Evolutionary conservation across 257 asterid genomes (phyloP).

Genomic region (Solanum acaule): DNA sequence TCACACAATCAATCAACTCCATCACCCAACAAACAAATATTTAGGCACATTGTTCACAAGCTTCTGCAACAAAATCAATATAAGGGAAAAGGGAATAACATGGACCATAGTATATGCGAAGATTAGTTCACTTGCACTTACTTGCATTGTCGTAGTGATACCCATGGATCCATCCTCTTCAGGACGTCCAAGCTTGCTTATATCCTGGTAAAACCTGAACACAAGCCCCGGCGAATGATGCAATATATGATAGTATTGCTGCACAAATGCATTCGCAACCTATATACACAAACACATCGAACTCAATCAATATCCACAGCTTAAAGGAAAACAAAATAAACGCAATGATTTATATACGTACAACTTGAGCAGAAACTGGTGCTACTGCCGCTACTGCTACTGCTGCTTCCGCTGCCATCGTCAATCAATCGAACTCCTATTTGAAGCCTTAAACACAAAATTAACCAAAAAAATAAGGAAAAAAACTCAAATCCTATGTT

Average conservation of each 20-base stretch:
- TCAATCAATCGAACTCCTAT: conserved; percentile 15
- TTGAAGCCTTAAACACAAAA: conserved; percentile 16
- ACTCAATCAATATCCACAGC: not conserved
- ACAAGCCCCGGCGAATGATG: conserved; percentile 74
- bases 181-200: conserved; percentile 80
- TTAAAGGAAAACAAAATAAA: not conserved
- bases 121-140: conserved; percentile 12
- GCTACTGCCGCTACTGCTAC: conserved; percentile 25
- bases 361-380: conserved; percentile 59
- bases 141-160: conserved; percentile 77
- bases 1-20: not conserved
- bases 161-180: conserved; percentile 70
- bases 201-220: conserved; percentile 70
- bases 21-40: not conserved
- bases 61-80: not conserved
- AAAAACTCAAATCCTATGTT: not conserved
- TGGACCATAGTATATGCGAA: not conserved
- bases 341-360: conserved; percentile 12
- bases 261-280: conserved; percentile 90
- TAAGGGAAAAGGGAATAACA: not conserved
- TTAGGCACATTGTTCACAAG: not conserved
- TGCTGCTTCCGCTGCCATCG: conserved; percentile 34
- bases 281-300: conserved; percentile 1
- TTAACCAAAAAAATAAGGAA: not conserved
- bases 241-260: conserved; percentile 82